Evolutionary conservation across 2,329 filamentous ascomycete species (phyloP), one percentile per base, ranked within the genome.

Genomic region (Exophiala sideris): DNA sequence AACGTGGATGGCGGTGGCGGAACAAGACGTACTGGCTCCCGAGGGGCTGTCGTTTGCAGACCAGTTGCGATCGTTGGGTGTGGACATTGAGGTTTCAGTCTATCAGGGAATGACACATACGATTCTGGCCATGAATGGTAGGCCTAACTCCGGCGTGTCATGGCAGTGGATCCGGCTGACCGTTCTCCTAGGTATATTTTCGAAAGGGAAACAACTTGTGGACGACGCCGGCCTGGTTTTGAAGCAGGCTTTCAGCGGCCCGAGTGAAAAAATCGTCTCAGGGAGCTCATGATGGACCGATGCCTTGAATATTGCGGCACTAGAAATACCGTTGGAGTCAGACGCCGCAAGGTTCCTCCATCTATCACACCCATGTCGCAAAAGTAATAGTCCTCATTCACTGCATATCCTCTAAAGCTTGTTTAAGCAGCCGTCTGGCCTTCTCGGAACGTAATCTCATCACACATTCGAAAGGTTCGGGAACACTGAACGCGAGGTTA

Each of bases 101-200:
- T n/a, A n/a, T n/a, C n/a, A 74, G 59, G 78, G 79, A 0, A 78
- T 80, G 73, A 78, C 79, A 4, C 80, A 83, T 69, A 77, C 78
- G 0, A 82, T 83, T 63, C 68, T 82, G 53, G 78, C 77, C 1
- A 81, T 83, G 79, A 79, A 81, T 63, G 78, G 71, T 57, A 49
- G 21, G 21, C n/a, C n/a, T n/a, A n/a, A n/a, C n/a, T n/a, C n/a
- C n/a, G n/a, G n/a, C n/a, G n/a, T n/a, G n/a, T n/a, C n/a, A n/a
- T n/a, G n/a, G n/a, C n/a, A n/a, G n/a, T n/a, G n/a, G 3, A 24
- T 24, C 3, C 3, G 6, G 21, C 21, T 24, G 6, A 34, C 29
- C 12, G 3, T 7, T 32, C 11, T 29, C 3, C n/a, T 16, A 49
- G 47, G 47, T 3, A 16, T 49, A 2, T 18, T 49, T 7, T 24